Base-by-base conservation (phyloP, 495 filamentous ascomycete genomes). In the Lophium mytilinum region DNA sequence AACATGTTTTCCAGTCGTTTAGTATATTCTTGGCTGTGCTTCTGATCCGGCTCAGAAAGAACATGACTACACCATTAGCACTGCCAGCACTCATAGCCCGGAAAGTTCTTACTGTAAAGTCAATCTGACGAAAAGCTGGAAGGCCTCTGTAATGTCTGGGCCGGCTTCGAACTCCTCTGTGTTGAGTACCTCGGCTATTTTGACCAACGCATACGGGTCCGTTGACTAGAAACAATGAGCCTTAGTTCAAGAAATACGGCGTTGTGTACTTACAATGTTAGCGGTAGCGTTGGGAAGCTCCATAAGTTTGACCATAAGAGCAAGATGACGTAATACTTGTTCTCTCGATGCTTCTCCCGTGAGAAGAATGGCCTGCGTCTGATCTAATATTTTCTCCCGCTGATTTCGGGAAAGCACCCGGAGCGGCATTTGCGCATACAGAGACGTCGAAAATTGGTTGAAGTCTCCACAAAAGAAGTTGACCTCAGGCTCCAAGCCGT, bases 281-380 rank as follows among this genome's bases (percentile, higher is more conserved):
- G 63, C 55, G 6, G 56, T 62, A 4, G 63, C 50, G 33, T 66
- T 66, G 5, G 63, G 54, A n/a, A 56, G 19, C 39, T 62, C 50
- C 56, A 62, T 59, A n/a, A 66, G 47, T 36, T 40, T 37, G 24
- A 11, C 12, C 59, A 60, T 56, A 35, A 62, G 50, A 9, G 50
- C 50, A 24, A 52, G 33, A 19, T 40, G 50, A 37, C 15, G 15
- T 7, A 21, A 18, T n/a, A 52, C 12, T 37, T 18, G 9, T 35
- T 35, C 53, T 53, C 34, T 57, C 36, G 10, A 49, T 30, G 1
- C 14, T 1, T n/a, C 37, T 34, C 10, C 18, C 10, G 17, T 62
- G 4, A 37, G 55, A 36, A 62, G 17, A 5, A 34, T 36, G 4
- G 57, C 58, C 7, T 48, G 50, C 9, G 59, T 34, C n/a, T 37